phyloP scores from a whole-genome alignment of 805 yeast species.

The Sugiyamaella qingdaonensis region DNA sequence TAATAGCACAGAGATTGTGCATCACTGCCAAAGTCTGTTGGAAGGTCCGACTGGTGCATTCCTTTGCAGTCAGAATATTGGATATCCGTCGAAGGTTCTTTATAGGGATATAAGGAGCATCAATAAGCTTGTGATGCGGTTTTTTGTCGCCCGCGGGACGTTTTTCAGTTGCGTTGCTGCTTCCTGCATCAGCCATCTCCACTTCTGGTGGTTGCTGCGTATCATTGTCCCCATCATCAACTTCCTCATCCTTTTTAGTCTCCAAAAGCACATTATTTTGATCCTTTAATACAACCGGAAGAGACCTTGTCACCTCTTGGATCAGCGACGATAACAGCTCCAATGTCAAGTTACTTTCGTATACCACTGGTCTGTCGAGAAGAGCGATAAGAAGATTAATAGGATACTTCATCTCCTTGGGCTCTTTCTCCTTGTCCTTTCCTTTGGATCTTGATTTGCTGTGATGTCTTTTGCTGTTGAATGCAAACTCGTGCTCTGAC shows the following conservation, averaged over 20 bases:
- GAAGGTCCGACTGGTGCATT: slow-evolving; percentile 80
- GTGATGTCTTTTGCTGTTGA: slow-evolving; percentile 33
- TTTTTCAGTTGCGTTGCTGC: neutral
- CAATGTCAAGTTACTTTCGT: slow-evolving; percentile 70
- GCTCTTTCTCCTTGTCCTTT: slow-evolving; percentile 32
- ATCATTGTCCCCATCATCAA: slow-evolving; percentile 10
- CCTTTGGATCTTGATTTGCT: slow-evolving; percentile 34
- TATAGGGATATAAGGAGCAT: slow-evolving; percentile 60
- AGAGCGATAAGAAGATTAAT: slow-evolving; percentile 62
- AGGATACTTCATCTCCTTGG: slow-evolving; percentile 48
- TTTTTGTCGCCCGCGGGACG: slow-evolving; percentile 3
- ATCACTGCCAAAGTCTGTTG: slow-evolving; percentile 77
- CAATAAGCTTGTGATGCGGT: slow-evolving; percentile 12
- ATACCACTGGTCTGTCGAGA: slow-evolving; percentile 58
- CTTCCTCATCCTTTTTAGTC: slow-evolving; percentile 24
- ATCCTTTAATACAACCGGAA: slow-evolving; percentile 50
- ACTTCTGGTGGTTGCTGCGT: slow-evolving; percentile 5
- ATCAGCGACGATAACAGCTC: slow-evolving; percentile 71
- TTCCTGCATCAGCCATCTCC: neutral
- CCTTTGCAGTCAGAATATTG: slow-evolving; percentile 68
- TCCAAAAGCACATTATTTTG: slow-evolving; percentile 21
- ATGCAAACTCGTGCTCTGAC: slow-evolving; percentile 62
- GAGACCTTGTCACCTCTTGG: slow-evolving; percentile 72
- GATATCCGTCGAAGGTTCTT: slow-evolving; percentile 59
- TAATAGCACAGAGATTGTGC: slow-evolving; percentile 64